Conservation (phyloP, 2,329 filamentous ascomycete species). For the Diaporthe sp. region DNA sequence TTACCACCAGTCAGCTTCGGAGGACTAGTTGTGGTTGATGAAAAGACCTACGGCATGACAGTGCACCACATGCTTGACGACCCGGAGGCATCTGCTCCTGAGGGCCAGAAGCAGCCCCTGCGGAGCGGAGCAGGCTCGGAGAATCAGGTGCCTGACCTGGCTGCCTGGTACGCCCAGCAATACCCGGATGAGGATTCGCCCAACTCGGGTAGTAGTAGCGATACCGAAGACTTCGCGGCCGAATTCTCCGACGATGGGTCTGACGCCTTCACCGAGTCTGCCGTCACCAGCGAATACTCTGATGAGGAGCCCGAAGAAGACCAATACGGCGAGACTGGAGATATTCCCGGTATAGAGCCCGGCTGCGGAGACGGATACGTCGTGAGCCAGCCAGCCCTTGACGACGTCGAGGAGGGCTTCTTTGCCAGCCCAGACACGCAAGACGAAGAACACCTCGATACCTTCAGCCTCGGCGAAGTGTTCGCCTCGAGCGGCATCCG, state of each 20-base stretch:
- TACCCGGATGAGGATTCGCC: slow-evolving; percentile 54
- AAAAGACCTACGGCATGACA: slow-evolving; percentile 91
- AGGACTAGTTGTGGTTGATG: slow-evolving; percentile 87
- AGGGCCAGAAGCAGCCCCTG: slow-evolving; percentile 42
- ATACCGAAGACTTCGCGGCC: slow-evolving; percentile 68
- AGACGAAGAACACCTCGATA: slow-evolving; percentile 86
- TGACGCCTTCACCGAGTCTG: slow-evolving; percentile 64
- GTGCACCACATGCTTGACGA: slow-evolving; percentile 96
- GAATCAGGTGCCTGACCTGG: slow-evolving; percentile 51
- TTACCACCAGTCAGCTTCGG: slow-evolving; percentile 93
- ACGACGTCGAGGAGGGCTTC: slow-evolving; percentile 87
- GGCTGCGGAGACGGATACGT: slow-evolving; percentile 83
- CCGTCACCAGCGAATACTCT: slow-evolving; percentile 64
- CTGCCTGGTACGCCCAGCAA: slow-evolving; percentile 57
- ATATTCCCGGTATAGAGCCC: slow-evolving; percentile 82
- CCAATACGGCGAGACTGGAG: slow-evolving; percentile 74
- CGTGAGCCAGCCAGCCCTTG: slow-evolving; percentile 91
- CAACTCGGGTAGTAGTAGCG: slow-evolving; percentile 54
- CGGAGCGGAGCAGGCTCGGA: slow-evolving; percentile 44
- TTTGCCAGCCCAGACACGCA: slow-evolving; percentile 79
- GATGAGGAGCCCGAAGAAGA: slow-evolving; percentile 65
- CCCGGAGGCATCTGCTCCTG: slow-evolving; percentile 55
- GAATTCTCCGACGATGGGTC: slow-evolving; percentile 75
- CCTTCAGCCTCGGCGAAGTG: slow-evolving; percentile 84
- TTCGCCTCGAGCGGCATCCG: slow-evolving; percentile 93